These are phyloP conservation scores for Aspergillus udagawae DNA, from an alignment of 2,329 filamentous ascomycete species.

Conservation along the genomic window DNA sequence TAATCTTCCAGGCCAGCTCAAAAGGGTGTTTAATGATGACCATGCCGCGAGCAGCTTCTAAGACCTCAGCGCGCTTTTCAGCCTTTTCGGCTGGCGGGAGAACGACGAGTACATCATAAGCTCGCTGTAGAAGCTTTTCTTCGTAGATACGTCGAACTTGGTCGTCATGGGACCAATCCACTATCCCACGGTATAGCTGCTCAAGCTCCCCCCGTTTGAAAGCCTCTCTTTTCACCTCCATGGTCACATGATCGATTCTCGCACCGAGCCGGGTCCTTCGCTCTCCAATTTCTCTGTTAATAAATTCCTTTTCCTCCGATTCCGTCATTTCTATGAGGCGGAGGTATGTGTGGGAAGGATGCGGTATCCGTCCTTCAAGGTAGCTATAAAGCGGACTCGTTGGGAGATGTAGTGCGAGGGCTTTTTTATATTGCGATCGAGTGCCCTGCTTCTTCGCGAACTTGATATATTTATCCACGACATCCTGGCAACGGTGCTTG, in stretches of 20 bases:
- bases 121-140: conserved; percentile 80
- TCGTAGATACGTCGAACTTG: conserved; percentile 79
- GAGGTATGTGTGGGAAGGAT: conserved; percentile 75
- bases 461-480: conserved; percentile 74
- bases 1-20: conserved; percentile 83
- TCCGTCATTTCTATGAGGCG: conserved; percentile 80
- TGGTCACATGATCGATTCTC: conserved; percentile 74
- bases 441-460: conserved; percentile 71
- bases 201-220: conserved; percentile 73
- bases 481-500: conserved; percentile 54
- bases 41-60: conserved; percentile 82
- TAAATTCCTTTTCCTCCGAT: conserved; percentile 78
- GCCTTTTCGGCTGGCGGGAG: conserved; percentile 65
- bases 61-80: conserved; percentile 66
- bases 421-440: conserved; percentile 68
- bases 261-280: conserved; percentile 83
- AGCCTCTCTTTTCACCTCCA: conserved; percentile 84
- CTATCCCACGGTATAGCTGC: conserved; percentile 72
- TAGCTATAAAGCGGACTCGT: conserved; percentile 74
- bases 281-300: conserved; percentile 86
- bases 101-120: conserved; percentile 71
- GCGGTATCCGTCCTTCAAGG: conserved; percentile 77
- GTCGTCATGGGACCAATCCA: conserved; percentile 88
- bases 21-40: conserved; percentile 93
- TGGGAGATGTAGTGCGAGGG: conserved; percentile 73